Percentiles rank a stretch among this genome's conserved stretches.
phyloP scores from a whole-genome alignment of 2,329 filamentous ascomycete genomes.

The Botrytis squamosa region DNA sequence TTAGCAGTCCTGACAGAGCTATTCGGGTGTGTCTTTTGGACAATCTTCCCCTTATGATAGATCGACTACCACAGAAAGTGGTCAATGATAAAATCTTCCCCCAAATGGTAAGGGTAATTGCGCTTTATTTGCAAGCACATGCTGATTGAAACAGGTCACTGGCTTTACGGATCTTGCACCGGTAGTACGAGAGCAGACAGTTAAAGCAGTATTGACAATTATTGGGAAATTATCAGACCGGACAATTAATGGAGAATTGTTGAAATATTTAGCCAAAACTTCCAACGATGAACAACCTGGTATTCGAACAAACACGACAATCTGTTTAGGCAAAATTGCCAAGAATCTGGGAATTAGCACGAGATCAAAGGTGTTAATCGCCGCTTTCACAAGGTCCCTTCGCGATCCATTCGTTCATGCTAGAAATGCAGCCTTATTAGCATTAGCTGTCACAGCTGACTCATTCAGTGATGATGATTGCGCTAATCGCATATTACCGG shows the following conservation, averaged over 20 bases:
- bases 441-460: conserved; percentile 80
- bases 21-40: conserved; percentile 89
- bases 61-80: conserved; percentile 79
- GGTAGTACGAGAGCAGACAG: conserved; percentile 89
- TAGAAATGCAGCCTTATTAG: conserved; percentile 83
- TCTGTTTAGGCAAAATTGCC: conserved; percentile 94
- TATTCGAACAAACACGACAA: conserved; percentile 96
- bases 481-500: conserved; percentile 77
- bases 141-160: conserved; percentile 60
- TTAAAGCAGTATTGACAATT: conserved; percentile 88
- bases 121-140: not conserved
- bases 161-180: conserved; percentile 92
- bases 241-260: conserved; percentile 86
- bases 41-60: conserved; percentile 86
- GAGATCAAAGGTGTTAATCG: conserved; percentile 84
- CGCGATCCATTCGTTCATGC: conserved; percentile 95
- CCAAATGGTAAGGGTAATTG: conserved; percentile 64
- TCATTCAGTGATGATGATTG: conserved; percentile 88
- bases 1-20: conserved; percentile 86
- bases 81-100: conserved; percentile 98
- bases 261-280: conserved; percentile 89
- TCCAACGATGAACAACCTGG: conserved; percentile 97
- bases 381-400: conserved; percentile 85
- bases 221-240: conserved; percentile 89
- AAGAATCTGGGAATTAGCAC: conserved; percentile 78